Evolutionary conservation across 306 rosid genomes (phyloP).

Genomic region (Vicia faba): DNA sequence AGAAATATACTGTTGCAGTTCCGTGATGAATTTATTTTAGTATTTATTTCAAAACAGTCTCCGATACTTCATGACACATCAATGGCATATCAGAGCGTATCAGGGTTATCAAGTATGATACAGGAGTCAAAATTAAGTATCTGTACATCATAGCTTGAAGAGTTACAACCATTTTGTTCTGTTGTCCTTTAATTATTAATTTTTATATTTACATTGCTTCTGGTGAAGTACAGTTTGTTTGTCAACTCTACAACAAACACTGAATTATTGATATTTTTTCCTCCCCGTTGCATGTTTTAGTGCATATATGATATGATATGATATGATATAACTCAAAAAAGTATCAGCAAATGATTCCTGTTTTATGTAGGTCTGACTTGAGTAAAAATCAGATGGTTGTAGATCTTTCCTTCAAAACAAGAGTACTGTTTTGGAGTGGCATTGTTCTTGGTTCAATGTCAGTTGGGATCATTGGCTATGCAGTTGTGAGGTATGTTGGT

Average conservation of each 20-base stretch:
- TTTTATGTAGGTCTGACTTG: constrained; percentile 70
- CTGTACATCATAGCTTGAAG: not conserved
- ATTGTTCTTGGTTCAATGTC: constrained; percentile 69
- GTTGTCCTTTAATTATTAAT: not conserved
- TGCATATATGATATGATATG: not conserved
- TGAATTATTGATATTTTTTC: constrained; percentile 11
- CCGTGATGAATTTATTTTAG: not conserved
- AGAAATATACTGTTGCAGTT: not conserved
- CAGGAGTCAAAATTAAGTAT: not conserved
- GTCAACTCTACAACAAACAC: not conserved
- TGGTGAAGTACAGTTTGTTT: not conserved
- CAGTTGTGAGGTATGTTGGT: constrained; percentile 60
- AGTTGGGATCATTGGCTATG: constrained; percentile 75
- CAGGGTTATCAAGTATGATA: not conserved
- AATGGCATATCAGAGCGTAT: not conserved
- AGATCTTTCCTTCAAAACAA: constrained; percentile 58
- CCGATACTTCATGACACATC: not conserved
- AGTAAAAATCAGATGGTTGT: constrained; percentile 80
- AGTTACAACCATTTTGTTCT: constrained; percentile 5
- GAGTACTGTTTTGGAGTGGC: constrained; percentile 63
- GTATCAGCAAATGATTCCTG: constrained; percentile 27
- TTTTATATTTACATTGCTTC: not conserved
- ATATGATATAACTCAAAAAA: not conserved
- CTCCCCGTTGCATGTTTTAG: constrained; percentile 6
- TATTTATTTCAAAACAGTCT: not conserved